Evolutionary conservation across 2,329 filamentous ascomycete species (phyloP), one percentile per base, ranked within the genome.

Genomic region (Neonectria faginata): DNA sequence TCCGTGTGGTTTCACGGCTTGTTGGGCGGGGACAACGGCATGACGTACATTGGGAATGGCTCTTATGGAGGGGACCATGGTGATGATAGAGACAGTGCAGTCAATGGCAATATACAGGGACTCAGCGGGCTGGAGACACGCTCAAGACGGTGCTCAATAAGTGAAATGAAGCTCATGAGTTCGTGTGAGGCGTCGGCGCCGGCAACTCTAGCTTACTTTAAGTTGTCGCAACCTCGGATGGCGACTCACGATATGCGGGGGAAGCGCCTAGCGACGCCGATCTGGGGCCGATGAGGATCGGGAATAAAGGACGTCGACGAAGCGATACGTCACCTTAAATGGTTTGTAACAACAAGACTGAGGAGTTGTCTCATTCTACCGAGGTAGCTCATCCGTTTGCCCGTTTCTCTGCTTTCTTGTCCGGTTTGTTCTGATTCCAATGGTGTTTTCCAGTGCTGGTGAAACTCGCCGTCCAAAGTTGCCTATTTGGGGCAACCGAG

Each of bases 41-140:
- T 36, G 33, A 66, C 76, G 64, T 73, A 79, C 78, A 66, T 73
- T 79, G n/a, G 78, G 78, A 39, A 77, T 60, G 31, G 73, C 70
- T 71, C 78, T 72, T 56, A 79, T 69, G 42, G 75, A 62, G 41
- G 74, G 67, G 6, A 73, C 73, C 75, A 78, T 78, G 51, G 42
- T 59, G 57, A 29, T 5, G 39, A 29, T 47, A 36, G 47, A 45
- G 31, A 18, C 42, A 51, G 29, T 41, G 51, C 10, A 45, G 41
- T 58, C 22, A 36, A 53, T 31, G 16, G 27, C 12, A 18, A 8
- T 18, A 18, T 51, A 27, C 7, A 14, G 11, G 27, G 18, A 5
- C 27, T 16, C 20, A 33, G 16, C 39, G 42, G 5, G 41, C 12
- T 48, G 27, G 11, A 18, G 41, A 36, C n/a, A n/a, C n/a, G 18